phyloP scores from a whole-genome alignment of 2,329 filamentous ascomycete genomes.

The Epicoccum sorghinum region DNA sequence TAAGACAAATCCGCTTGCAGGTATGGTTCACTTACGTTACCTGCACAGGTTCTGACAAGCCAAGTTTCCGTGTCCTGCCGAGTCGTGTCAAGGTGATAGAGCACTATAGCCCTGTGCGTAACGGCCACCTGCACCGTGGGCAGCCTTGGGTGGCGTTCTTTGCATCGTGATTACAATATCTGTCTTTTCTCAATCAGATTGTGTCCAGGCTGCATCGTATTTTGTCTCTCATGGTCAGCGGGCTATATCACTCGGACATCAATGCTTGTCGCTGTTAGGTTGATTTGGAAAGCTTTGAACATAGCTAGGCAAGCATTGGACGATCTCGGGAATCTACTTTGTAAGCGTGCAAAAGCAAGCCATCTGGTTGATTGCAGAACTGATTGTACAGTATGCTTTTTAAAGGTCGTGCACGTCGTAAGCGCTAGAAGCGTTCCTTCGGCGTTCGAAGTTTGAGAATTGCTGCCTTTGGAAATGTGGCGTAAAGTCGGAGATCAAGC shows the following conservation, averaged over 20 bases:
- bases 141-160: background rate
- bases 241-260: background rate
- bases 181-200: conserved; percentile 2
- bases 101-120: background rate
- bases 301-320: background rate
- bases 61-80: background rate
- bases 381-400: background rate
- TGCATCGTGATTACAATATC: background rate
- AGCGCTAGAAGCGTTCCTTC: background rate
- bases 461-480: background rate
- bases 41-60: background rate
- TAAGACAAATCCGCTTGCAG: conserved; percentile 12
- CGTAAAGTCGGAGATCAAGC: background rate
- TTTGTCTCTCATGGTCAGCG: background rate
- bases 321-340: background rate
- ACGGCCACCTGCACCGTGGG: background rate
- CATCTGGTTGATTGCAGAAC: background rate
- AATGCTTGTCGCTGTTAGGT: background rate
- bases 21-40: conserved; percentile 2
- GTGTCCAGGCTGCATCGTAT: background rate
- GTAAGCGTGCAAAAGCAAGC: background rate
- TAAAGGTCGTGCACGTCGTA: background rate
- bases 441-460: background rate
- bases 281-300: background rate
- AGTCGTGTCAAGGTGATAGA: background rate